phyloP scores from a whole-genome alignment of 139 green algal species.

The Volvox africanus region DNA sequence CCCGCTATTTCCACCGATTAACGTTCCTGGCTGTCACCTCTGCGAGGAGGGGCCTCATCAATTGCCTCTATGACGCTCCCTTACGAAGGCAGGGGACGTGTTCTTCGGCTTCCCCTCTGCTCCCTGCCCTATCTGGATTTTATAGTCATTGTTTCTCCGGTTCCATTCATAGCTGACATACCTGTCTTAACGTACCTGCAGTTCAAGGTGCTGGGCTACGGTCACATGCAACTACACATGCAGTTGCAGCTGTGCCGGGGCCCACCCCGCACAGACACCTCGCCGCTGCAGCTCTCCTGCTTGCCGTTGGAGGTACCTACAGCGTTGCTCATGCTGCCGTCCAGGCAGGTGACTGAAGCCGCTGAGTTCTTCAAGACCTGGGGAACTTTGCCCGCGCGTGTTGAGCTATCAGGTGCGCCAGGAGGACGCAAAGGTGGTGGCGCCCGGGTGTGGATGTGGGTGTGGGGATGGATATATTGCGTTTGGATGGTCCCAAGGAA shows the following conservation, averaged over 20 bases:
- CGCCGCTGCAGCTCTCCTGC: conserved; percentile 45
- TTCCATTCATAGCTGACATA: too few species aligned
- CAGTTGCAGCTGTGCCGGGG: conserved; percentile 50
- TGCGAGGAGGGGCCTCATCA: background rate
- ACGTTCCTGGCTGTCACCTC: too few species aligned
- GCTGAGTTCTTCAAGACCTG: conserved; percentile 55
- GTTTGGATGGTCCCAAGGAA: too few species aligned
- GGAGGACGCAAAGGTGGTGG: too few species aligned
- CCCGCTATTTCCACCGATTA: background rate
- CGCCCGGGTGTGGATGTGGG: too few species aligned
- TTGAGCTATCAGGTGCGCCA: conserved; percentile 57
- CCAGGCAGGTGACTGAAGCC: background rate
- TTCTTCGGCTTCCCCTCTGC: background rate
- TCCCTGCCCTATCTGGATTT: too few species aligned
- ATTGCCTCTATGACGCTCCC: background rate
- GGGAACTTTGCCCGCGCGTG: conserved; percentile 43
- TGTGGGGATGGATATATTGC: too few species aligned
- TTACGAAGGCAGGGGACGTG: too few species aligned
- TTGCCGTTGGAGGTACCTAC: conserved; percentile 13
- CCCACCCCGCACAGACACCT: background rate
- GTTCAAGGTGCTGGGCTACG: conserved; percentile 51
- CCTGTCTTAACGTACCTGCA: background rate
- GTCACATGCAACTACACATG: conserved; percentile 49
- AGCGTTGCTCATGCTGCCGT: background rate
- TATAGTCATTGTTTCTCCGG: too few species aligned